These are phyloP conservation scores for Penicillium italicum DNA, from an alignment of 2,329 filamentous ascomycete genomes.

Conservation along the genomic window DNA sequence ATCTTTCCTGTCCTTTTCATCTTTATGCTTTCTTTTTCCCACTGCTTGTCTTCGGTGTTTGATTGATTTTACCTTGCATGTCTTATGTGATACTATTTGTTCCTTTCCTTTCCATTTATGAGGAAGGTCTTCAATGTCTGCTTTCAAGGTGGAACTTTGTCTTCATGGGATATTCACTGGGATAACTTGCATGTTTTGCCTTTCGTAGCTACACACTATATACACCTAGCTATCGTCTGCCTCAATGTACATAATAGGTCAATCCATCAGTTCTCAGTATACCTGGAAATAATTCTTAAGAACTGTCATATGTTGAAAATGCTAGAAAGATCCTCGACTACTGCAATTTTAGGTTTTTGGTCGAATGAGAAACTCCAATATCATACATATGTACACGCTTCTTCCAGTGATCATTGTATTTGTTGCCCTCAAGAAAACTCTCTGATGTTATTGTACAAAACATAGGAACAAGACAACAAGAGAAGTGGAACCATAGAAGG, in stretches of 20 bases:
- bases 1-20: background rate
- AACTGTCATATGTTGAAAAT: background rate
- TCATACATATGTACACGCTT: background rate
- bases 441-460: background rate
- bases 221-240: background rate
- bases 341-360: no score
- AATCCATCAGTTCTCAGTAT: background rate
- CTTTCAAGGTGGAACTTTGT: background rate
- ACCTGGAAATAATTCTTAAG: background rate
- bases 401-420: background rate
- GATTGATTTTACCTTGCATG: background rate
- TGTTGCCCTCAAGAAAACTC: background rate
- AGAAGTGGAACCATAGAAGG: no score
- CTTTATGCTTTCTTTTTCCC: background rate
- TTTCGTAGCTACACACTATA: background rate
- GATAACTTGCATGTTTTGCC: background rate
- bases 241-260: background rate
- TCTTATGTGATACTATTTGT: background rate
- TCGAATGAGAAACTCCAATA: no score
- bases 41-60: background rate
- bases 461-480: background rate
- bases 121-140: background rate
- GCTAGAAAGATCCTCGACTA: no score
- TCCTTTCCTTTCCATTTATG: background rate
- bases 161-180: background rate